Conservation (phyloP, 257 asterid genomes). For the Solanum virginianum region DNA sequence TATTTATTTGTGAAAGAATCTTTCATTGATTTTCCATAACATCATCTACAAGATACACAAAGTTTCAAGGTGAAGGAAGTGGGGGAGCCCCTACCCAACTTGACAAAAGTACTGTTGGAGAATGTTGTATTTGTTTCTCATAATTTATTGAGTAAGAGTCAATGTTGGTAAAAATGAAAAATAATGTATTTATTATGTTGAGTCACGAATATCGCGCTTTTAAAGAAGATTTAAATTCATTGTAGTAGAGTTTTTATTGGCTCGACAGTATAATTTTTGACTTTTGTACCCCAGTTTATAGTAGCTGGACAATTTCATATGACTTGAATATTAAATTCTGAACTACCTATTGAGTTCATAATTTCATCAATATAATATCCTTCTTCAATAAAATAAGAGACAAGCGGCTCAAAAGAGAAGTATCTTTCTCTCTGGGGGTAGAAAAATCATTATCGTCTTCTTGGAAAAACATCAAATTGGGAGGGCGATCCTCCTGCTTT, state of each 20-base stretch:
- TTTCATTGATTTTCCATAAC: not conserved
- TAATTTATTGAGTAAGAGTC: not conserved
- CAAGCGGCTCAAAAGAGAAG: no score
- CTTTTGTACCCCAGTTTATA: not conserved
- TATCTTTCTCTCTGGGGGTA: no score
- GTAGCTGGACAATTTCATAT: no score
- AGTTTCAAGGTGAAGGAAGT: not conserved
- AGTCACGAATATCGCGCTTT: no score
- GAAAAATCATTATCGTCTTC: no score
- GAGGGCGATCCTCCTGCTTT: no score
- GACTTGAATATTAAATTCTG: no score
- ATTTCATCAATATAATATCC: no score
- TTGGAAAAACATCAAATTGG: no score
- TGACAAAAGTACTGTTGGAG: not conserved
- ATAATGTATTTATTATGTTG: no score
- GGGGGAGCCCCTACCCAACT: not conserved
- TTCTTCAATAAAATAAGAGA: no score
- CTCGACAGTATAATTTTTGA: not conserved
- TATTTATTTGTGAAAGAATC: not conserved
- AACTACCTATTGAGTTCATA: no score
- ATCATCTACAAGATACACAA: not conserved
- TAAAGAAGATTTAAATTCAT: not conserved
- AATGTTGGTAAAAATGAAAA: not conserved
- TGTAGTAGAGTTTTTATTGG: rapidly evolving
- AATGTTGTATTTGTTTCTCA: not conserved